Evolutionary conservation across 176 grass and related monocot genomes (phyloP), one percentile per base, ranked within the genome.

Genomic region (Aegilops bicornis): DNA sequence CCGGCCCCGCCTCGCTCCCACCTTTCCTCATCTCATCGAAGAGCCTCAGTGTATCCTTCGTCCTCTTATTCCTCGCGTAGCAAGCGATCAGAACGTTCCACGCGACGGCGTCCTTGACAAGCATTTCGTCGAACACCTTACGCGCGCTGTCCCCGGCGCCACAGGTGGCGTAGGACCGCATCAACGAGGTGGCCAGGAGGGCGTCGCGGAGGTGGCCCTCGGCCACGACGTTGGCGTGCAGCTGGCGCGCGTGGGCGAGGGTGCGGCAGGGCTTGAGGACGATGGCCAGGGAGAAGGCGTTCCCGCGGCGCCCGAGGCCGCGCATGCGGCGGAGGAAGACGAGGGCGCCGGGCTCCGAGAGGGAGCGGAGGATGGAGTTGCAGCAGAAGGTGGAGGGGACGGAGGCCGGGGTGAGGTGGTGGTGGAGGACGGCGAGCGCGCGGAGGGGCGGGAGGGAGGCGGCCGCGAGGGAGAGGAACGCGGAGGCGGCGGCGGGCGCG

Each of bases 21-120:
- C 58, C 17, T 3, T 25, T 19, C 86, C 61, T 81, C 91, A 91
- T 95, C 78, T 77, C 84, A 52, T 87, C 87, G 0, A 93, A 95
- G 54, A 95, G 62, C 61, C 69, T 60, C 27, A 95, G 60, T 0
- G 82, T 70, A 15, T 95, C 93, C 72, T 91, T 93, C 2, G 88
- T 91, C 45, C 84, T 63, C 0, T 43, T 54, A 15, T 91, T 81
- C 16, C 74, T 86, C 1, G 1, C 10, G 20, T 86, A 95, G 47
- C 87, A 91, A 64, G 87, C 54, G 32, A 93, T 93, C 5, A 95
- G 31, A 8, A 95, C 91, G 31, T 95, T 95, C 93, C 93, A 93
- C 0, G 84, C 63, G 42, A 95, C 78, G 7, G 86, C 66, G 27
- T 95, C 93, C 58, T 76, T 85, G 0, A 20, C 35, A 0, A 13